phyloP scores from a whole-genome alignment of 805 yeast genomes.

The Wickerhamomyces rabaulensis region DNA sequence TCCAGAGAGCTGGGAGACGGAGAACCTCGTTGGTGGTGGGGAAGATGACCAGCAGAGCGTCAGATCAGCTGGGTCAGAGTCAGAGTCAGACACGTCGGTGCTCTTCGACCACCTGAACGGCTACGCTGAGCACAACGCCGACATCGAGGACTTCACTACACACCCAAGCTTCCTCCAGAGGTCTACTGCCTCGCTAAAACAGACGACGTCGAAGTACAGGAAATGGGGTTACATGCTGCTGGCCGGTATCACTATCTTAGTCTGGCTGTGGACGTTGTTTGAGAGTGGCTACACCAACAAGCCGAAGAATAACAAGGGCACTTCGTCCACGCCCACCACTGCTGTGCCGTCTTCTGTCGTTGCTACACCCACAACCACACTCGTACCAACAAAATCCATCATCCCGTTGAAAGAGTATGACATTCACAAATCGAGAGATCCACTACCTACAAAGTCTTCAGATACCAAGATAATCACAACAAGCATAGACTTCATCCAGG shows the following conservation, averaged over 20 bases:
- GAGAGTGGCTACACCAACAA: background rate
- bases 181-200: background rate
- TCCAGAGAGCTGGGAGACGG: background rate
- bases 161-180: background rate
- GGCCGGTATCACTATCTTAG: background rate
- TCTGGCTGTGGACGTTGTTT: background rate
- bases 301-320: background rate
- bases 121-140: conserved; percentile 6
- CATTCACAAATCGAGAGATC: conserved; percentile 5
- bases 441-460: conserved; percentile 6
- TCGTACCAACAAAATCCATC: background rate
- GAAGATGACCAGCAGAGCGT: background rate
- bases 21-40: background rate
- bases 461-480: background rate
- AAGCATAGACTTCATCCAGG: conserved; percentile 20
- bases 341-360: background rate
- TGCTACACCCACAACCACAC: background rate
- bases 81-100: conserved; percentile 18
- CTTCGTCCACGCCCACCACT: background rate
- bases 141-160: conserved; percentile 2
- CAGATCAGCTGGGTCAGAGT: background rate
- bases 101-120: conserved; percentile 29
- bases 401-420: conserved; percentile 5
- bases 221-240: background rate
- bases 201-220: background rate